A percentile compares a stretch with the other conserved stretches of the same genome.
Evolutionary conservation across 129 eudicot species (phyloP).

Genomic region (Flaveria brownii): DNA sequence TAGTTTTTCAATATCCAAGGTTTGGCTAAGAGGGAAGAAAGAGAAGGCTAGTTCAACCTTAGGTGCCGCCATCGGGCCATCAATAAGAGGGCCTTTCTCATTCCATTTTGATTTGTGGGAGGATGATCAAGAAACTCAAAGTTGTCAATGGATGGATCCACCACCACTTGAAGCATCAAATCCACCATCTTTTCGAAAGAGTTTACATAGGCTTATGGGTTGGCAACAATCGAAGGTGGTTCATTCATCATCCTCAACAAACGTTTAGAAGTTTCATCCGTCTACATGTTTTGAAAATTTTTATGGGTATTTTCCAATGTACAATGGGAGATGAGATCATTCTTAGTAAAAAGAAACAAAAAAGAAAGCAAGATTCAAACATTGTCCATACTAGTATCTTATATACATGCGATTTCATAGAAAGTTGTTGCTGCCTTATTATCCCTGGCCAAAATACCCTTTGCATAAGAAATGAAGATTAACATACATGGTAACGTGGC

Average conservation of each 20-base stretch:
- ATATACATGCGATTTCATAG: conserved; percentile 6
- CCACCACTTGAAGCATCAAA: conserved; percentile 40
- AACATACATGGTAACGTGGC: conserved; percentile 27
- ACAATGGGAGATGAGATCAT: background rate
- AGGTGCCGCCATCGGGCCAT: conserved; percentile 26
- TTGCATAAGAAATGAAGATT: conserved; percentile 21
- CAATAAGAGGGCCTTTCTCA: conserved; percentile 59
- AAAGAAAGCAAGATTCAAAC: conserved; percentile 1
- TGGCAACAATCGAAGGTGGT: conserved; percentile 62
- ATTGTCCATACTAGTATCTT: conserved; percentile 6
- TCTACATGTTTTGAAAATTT: background rate
- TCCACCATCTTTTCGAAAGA: conserved; percentile 68
- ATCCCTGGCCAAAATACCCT: background rate
- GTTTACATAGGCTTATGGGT: conserved; percentile 73
- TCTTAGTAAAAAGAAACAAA: conserved; percentile 20
- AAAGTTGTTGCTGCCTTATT: background rate
- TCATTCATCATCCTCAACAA: conserved; percentile 50
- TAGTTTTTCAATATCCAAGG: conserved; percentile 69
- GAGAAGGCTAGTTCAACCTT: conserved; percentile 31
- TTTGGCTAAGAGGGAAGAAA: conserved; percentile 73
- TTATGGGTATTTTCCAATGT: conserved; percentile 6
- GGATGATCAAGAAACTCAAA: conserved; percentile 49
- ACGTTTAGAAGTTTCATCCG: conserved; percentile 20
- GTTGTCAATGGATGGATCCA: conserved; percentile 56
- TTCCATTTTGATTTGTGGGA: conserved; percentile 55